Evolutionary conservation across 169 alveolate species (phyloP).

Genomic region (Plasmodium chabaudi): DNA sequence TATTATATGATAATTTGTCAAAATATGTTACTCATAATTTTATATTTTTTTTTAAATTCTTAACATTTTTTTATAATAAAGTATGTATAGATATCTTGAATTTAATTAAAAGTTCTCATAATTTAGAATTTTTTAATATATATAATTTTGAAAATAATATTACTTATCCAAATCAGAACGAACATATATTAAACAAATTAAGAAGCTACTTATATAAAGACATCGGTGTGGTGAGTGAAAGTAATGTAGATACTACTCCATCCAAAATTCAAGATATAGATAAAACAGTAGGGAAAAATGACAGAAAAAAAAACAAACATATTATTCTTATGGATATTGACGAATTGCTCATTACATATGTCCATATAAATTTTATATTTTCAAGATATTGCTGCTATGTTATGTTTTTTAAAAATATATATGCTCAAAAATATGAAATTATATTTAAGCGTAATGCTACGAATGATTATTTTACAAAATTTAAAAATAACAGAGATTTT

Average conservation of each 20-base stretch:
- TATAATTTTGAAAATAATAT: conserved; percentile 14
- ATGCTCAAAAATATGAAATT: conserved; percentile 65
- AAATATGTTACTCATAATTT: conserved; percentile 55
- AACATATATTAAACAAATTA: conserved; percentile 9
- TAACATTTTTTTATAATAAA: conserved; percentile 46
- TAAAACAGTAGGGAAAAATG: not conserved
- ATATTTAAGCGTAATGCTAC: conserved; percentile 32
- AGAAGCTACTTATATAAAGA: conserved; percentile 7
- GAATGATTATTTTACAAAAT: conserved; percentile 21
- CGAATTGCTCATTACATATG: conserved; percentile 65
- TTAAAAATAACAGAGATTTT: conserved; percentile 59
- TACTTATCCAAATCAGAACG: not conserved
- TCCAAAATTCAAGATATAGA: not conserved
- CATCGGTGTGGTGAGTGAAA: not conserved
- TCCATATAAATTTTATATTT: conserved; percentile 55
- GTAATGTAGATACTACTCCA: no score
- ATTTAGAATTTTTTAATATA: conserved; percentile 55
- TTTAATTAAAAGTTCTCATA: conserved; percentile 27
- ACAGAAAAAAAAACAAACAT: conserved; percentile 3
- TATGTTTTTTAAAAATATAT: conserved; percentile 66
- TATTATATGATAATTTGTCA: conserved; percentile 61
- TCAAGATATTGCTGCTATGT: conserved; percentile 71
- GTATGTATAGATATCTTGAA: conserved; percentile 51
- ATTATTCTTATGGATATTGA: conserved; percentile 65
- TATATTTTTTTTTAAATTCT: conserved; percentile 36